Evolutionary conservation across 768 basidiomycete species (phyloP).

Genomic region (Lactarius quietus): DNA sequence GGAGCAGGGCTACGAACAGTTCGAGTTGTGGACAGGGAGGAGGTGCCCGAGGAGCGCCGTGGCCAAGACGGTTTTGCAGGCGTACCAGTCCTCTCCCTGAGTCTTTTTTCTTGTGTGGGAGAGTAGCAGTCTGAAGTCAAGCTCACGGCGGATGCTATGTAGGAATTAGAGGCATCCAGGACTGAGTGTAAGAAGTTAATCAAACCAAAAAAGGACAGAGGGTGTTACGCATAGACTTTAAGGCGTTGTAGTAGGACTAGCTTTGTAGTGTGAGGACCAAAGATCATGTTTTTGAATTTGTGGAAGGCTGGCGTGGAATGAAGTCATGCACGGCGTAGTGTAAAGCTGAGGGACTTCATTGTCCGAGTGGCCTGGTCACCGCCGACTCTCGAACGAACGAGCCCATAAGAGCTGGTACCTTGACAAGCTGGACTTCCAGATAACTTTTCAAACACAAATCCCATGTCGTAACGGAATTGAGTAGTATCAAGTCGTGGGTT

Average conservation of each 20-base stretch:
- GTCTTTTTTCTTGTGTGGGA: not conserved
- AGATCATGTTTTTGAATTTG: not conserved
- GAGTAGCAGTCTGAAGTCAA: not conserved
- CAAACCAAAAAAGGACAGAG: not conserved
- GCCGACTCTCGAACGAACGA: no score
- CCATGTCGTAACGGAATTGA: no score
- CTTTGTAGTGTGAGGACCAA: not conserved
- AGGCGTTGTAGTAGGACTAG: not conserved
- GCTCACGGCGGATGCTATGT: not conserved
- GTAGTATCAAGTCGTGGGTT: not conserved
- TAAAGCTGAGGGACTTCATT: not conserved
- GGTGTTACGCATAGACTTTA: not conserved
- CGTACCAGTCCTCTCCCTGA: conserved; percentile 34
- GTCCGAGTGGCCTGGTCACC: no score
- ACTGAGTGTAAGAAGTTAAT: not conserved
- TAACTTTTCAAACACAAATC: not conserved
- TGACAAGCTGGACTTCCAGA: no score
- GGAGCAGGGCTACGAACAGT: conserved; percentile 86
- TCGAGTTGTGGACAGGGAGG: conserved; percentile 76
- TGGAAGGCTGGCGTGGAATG: not conserved
- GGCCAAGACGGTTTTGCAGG: conserved; percentile 45
- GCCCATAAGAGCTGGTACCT: no score
- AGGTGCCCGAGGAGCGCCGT: conserved; percentile 50
- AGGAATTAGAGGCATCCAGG: not conserved
- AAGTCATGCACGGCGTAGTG: not conserved